Percentiles rank a stretch among this genome's conserved stretches.
Conservation (phyloP, 805 yeast genomes). For the Candida takata region DNA sequence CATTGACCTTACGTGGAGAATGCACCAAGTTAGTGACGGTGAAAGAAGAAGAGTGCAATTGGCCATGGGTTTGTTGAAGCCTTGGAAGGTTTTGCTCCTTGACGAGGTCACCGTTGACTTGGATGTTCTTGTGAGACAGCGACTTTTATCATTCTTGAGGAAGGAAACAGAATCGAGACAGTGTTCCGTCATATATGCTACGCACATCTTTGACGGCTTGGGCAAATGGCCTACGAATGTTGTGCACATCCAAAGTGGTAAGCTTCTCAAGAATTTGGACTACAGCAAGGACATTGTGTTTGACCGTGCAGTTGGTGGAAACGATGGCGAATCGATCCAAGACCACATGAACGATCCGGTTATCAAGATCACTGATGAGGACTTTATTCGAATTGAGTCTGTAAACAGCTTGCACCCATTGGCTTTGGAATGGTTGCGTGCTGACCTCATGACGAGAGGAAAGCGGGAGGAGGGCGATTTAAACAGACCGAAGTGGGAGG, state of each 20-base stretch:
- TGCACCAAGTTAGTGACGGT: constrained; percentile 90
- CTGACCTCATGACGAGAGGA: constrained; percentile 38
- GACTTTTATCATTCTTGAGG: constrained; percentile 62
- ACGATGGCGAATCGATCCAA: constrained; percentile 19
- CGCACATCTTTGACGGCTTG: constrained; percentile 94
- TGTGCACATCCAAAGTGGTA: constrained; percentile 70
- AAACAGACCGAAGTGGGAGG: constrained; percentile 53
- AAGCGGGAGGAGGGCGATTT: constrained; percentile 44
- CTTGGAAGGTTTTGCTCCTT: constrained; percentile 80
- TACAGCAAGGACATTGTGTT: constrained; percentile 28
- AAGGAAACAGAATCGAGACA: constrained; percentile 64
- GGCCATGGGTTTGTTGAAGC: constrained; percentile 86
- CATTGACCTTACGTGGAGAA: constrained; percentile 83
- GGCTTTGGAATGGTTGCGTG: constrained; percentile 58
- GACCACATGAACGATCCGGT: constrained; percentile 16
- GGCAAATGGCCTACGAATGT: constrained; percentile 86
- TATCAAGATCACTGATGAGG: constrained; percentile 15
- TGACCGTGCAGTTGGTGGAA: constrained; percentile 4
- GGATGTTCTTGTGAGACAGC: constrained; percentile 83
- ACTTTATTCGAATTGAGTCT: constrained; percentile 29
- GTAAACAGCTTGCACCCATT: constrained; percentile 62
- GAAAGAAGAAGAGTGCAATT: constrained; percentile 92
- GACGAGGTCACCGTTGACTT: constrained; percentile 97
- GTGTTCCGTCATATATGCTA: constrained; percentile 84
- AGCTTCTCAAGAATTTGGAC: constrained; percentile 32